Base-by-base conservation (phyloP, 2,329 filamentous ascomycete species). In the Lecanoromycetidae sp. region DNA sequence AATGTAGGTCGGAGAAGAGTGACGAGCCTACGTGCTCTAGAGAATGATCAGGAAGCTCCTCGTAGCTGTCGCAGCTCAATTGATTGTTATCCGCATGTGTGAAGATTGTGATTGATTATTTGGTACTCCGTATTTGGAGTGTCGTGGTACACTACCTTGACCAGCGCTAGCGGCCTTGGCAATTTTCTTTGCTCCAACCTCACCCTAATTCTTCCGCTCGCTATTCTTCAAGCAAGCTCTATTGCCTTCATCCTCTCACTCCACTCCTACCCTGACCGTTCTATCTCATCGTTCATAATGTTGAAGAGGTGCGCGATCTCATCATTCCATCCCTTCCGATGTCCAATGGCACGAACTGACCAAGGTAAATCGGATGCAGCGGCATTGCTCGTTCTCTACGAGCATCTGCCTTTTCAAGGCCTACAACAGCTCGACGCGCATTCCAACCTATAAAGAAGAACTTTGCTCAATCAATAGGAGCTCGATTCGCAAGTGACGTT, bases 361-460 rank as follows among this genome's bases (percentile, higher is more conserved):
- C 8, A 22, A 55, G 53, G 53, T 60, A 52, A 40, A n/a, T 49
- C 46, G 54, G 40, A 30, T 48, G 54, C 61, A 82, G 78, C 74
- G 77, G 76, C 70, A 69, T 82, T 68, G 73, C 77, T 70, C 72
- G 77, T 70, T 72, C 74, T 68, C 71, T 78, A 64, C 74, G 75
- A 70, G 74, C 74, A 66, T 69, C 72, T 63, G 68, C 72, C 60
- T 68, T 75, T 63, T 68, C 72, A 64, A 71, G 74, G 62, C 74
- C 75, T 61, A 68, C 66, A 58, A 61, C 72, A 63, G 66, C 67
- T 65, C 71, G 70, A 63, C 70, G 69, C 64, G 71, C 74, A 58
- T 71, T 77, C 65, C 70, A 74, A 61, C 69, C 72, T 60, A 66
- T 74, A 63, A 70, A 67, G 64, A 73, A 71, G 66, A 72, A 70